phyloP scores from a whole-genome alignment of 257 asterid genomes.

The Oldenlandia corymbosa region DNA sequence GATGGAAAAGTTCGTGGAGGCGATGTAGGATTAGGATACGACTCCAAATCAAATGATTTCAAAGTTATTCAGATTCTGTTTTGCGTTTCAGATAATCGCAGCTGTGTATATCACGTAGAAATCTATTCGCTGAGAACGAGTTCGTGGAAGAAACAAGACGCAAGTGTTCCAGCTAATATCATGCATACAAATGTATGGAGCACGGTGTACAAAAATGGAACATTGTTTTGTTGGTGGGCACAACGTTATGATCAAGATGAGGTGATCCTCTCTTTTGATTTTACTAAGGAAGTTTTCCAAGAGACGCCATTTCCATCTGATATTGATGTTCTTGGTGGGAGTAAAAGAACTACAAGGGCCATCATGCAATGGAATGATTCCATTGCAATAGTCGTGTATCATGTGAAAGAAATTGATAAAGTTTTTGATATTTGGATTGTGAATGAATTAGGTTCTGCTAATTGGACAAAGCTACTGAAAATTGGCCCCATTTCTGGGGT shows the following conservation, averaged over 20 bases:
- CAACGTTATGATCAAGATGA: constrained; percentile 29
- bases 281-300: constrained; percentile 29
- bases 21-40: constrained; percentile 47
- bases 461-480: constrained; percentile 33
- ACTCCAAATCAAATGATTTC: constrained; percentile 26
- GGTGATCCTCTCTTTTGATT: constrained; percentile 42
- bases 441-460: constrained; percentile 29
- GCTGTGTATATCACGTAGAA: constrained; percentile 37
- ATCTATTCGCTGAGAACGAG: constrained; percentile 32
- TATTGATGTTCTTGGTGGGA: constrained; percentile 37
- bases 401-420: constrained; percentile 27
- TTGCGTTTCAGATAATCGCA: constrained; percentile 21
- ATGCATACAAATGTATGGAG: constrained; percentile 49
- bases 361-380: constrained; percentile 34
- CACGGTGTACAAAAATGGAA: constrained; percentile 43
- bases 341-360: constrained; percentile 40
- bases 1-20: constrained; percentile 40
- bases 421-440: constrained; percentile 42
- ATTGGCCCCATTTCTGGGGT: constrained; percentile 46
- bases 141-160: constrained; percentile 38
- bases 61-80: constrained; percentile 51
- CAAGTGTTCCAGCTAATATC: constrained; percentile 34
- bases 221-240: constrained; percentile 72
- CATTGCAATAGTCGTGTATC: constrained; percentile 43
- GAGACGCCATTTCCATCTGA: constrained; percentile 36